Base-by-base conservation (phyloP, 2,329 filamentous ascomycete species). In the Sporothrix pseudoabietina region DNA sequence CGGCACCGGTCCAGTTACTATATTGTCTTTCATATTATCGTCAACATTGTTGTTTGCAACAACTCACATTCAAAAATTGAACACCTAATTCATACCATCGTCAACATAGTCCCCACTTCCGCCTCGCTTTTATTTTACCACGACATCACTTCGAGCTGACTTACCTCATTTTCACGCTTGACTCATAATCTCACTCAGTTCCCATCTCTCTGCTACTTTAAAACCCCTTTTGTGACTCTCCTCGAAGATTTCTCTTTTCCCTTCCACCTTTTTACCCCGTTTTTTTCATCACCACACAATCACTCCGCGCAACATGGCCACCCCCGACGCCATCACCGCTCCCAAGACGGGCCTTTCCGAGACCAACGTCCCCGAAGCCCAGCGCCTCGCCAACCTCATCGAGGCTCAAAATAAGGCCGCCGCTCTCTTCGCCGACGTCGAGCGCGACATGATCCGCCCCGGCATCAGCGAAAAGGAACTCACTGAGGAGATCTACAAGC, bases 401-500 rank as follows among this genome's bases (percentile, higher is more conserved):
- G 71, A 61, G 39, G 71, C 71, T 39, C 71, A 72, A 44, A 69
- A 59, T 63, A 69, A 52, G 71, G 71, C 71, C 54, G 71, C 65
- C n/a, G 52, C 63, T 4, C 32, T 72, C 19, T 72, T 72, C 54
- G 63, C 32, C 26, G 71, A 72, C 41, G 39, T 72, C 5, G 71
- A 69, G 41, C 61, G 59, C 16, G 59, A 72, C 54, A 12, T 72
- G 16, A 16, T 72, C n/a, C 71, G 71, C 8, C 32, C 71, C 10
- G 71, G 71, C 30, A 22, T 72, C 26, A 61, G 47, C 30, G 71
- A 72, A 22, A 72, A 41, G 26, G 39, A 69, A 4, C 41, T 72
- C 19, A 52, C 39, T 4, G 65, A 72, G 7, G 65, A 22, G 8
- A 72, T 72, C 30, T 72, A 69, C 63, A 30, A 69, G n/a, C 39